phyloP scores from a whole-genome alignment of 2,329 filamentous ascomycete species.

The Phoma sp. region DNA sequence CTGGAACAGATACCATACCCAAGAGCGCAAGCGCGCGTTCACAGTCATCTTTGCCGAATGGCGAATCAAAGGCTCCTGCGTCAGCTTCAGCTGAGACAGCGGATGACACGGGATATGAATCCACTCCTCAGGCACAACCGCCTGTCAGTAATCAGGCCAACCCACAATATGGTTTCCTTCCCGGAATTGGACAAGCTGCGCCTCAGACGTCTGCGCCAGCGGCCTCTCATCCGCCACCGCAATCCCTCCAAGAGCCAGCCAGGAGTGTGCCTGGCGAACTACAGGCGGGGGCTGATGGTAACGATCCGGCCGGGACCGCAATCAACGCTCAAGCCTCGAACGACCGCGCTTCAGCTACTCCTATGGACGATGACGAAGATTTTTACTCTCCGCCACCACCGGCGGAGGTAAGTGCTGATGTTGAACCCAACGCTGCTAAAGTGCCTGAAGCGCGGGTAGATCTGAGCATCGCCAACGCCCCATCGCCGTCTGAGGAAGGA shows the following conservation, averaged over 20 bases:
- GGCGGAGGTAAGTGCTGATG: not conserved
- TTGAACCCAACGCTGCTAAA: not conserved
- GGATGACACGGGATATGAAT: not conserved
- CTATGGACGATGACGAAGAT: constrained; percentile 43
- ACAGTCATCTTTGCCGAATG: not conserved
- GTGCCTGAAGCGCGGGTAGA: constrained; percentile 6
- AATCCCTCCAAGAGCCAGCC: not conserved
- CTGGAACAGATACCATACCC: constrained; percentile 4
- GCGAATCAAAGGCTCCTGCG: not conserved
- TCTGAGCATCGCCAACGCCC: not conserved
- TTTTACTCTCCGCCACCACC: constrained; percentile 44
- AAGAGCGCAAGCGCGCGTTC: not conserved
- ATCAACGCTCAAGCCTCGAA: not conserved
- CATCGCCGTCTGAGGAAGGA: constrained; percentile 39
- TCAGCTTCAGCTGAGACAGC: not conserved
- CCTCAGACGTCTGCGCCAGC: not conserved
- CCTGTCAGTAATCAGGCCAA: not conserved
- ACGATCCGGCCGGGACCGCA: not conserved
- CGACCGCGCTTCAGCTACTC: constrained; percentile 24
- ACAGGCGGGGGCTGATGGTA: not conserved
- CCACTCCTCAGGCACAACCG: not conserved
- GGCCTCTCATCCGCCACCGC: not conserved
- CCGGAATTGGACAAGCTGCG: constrained; percentile 22
- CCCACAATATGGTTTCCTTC: constrained; percentile 12
- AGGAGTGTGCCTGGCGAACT: not conserved